Base-by-base conservation (phyloP, 768 basidiomycete species). In the Antrodiella citrinella region DNA sequence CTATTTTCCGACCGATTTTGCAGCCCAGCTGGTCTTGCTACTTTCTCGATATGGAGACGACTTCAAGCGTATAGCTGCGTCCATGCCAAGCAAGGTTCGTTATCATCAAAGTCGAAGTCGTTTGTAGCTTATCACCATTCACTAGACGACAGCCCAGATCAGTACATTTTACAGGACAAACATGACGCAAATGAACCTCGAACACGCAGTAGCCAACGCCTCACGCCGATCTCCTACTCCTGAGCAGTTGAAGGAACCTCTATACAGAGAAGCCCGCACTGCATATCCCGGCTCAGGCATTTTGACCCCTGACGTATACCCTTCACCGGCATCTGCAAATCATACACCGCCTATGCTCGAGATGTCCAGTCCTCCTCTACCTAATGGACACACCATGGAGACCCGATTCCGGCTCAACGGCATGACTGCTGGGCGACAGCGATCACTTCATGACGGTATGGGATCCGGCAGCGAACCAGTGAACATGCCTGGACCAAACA, bases 21-120 rank as follows among this genome's bases (percentile, higher is more conserved):
- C 41, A 80, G 78, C 61, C 43, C 57, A 75, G 43, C 82, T 87
- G 59, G 57, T 81, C 44, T 62, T 70, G 13, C 70, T 88, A 35
- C 69, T 86, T 15, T 67, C 69, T n/a, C 70, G 78, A 51, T 73
- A 85, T 61, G 85, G 84, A 26, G 73, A 76, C 48, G 76, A 89
- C 58, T 82, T 82, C 58, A 76, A 80, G 57, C 74, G 77, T n/a
- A 82, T 90, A 46, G 80, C 86, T 1, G 73, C 80, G 2, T 75
- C 75, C 3, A 75, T 89, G 72, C 80, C 78, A 4, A 77, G 75
- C 63, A 81, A 81, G 72, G 80, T 76, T 54, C 43, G 64, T 61
- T 23, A 35, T 15, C 19, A n/a, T 35, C 19, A 3, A 46, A 21
- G 3, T 9, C 11, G 13, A 15, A 10, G 45, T 38, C 13, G n/a